Evolutionary conservation across 495 filamentous ascomycete species (phyloP).

Genomic region (Penicillium goetzii): DNA sequence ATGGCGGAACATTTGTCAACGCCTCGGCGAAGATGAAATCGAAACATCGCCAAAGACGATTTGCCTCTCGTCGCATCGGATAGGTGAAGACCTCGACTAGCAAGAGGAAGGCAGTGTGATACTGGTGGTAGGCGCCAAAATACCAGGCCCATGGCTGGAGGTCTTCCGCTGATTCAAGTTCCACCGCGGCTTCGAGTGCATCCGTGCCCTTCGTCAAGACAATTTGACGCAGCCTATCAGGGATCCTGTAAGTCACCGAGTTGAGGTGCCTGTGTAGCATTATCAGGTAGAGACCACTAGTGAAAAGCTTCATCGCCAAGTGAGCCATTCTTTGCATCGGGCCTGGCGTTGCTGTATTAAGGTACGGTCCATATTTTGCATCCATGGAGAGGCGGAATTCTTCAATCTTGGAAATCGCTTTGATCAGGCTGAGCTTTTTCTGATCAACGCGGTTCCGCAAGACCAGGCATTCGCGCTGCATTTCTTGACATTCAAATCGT

Average conservation of each 20-base stretch:
- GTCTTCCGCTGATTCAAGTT: conserved; percentile 32
- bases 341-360: background rate
- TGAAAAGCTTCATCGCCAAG: background rate
- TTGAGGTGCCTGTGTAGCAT: conserved; percentile 4
- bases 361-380: background rate
- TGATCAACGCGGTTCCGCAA: conserved; percentile 64
- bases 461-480: conserved; percentile 66
- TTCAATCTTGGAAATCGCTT: background rate
- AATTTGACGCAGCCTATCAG: conserved; percentile 35
- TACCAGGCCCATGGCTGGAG: background rate
- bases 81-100: background rate
- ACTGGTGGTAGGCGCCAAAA: conserved; percentile 1
- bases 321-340: background rate
- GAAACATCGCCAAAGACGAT: background rate
- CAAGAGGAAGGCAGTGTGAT: background rate
- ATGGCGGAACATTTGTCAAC: background rate
- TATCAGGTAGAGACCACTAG: conserved; percentile 20
- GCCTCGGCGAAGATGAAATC: conserved; percentile 1
- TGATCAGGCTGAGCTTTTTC: conserved; percentile 48
- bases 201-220: conserved; percentile 36
- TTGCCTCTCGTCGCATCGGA: conserved; percentile 1
- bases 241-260: conserved; percentile 23
- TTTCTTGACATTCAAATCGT: conserved; percentile 73
- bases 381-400: background rate
- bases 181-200: conserved; percentile 35